Base-by-base conservation (phyloP, 495 filamentous ascomycete species). In the Lindgomyces ingoldianus region DNA sequence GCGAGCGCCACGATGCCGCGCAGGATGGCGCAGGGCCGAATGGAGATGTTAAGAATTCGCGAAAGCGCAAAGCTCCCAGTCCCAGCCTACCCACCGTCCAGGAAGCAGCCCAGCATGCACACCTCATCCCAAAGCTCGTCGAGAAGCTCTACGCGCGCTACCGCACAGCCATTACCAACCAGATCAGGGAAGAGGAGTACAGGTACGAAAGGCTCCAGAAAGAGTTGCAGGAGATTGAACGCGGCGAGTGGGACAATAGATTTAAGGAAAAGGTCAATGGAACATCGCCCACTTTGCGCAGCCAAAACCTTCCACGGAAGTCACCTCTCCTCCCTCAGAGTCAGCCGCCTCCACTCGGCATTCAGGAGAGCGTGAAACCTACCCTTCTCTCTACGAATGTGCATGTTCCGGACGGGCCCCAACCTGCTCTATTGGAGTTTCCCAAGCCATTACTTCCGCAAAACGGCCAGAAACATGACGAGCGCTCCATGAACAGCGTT, bases 131-230 rank as follows among this genome's bases (percentile, higher is more conserved):
- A 11, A 79, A 81, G 1, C 71, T 96, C 4, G 83, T 92, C 29
- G 80, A 84, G 41, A 85, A 87, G 59, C 77, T 96, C 8, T 93
- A 96, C 69, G 80, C 85, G 14, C 77, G 83, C 58, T 96, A 96
- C 71, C 81, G 85, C 52, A 84, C 86, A 33, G 74, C 86, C 44
- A 80, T 87, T 18, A 83, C 90, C 3, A 74, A 77, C 47, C 81
- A 87, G 67, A 93, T 98, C 60, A 80, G 81, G 61, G 83, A 88
- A 39, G 85, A 93, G 60, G 94, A 97, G 77, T 80, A 77, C 49
- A 77, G 79, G 52, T 93, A 85, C 73, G 81, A 82, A 4, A 72
- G 80, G 22, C 76, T 94, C 29, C 78, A 84, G 57, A 74, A 78
- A 16, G 91, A 96, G 57, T 82, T 93, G 54, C 77, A 81, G 11